Conservation (phyloP, 2,329 filamentous ascomycete species). For the Phoma sp. region DNA sequence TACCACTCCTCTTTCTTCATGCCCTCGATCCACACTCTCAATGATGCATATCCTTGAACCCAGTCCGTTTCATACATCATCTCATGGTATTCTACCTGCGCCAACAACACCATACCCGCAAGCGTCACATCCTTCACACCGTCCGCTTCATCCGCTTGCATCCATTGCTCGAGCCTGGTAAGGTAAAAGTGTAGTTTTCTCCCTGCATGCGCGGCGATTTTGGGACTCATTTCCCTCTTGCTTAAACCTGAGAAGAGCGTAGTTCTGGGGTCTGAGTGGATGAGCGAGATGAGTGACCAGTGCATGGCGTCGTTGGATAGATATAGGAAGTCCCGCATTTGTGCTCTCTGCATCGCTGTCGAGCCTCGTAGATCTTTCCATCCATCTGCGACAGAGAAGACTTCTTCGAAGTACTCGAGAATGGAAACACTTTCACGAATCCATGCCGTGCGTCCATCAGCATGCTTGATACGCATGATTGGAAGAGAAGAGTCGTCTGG, state of each 20-base stretch:
- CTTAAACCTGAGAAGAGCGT: conserved; percentile 18
- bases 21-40: conserved; percentile 16
- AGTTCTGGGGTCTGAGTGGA: conserved; percentile 16
- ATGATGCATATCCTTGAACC: conserved; percentile 21
- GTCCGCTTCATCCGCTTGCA: conserved; percentile 14
- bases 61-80: conserved; percentile 22
- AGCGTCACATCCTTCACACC: conserved; percentile 14
- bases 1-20: conserved; percentile 20
- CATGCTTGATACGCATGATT: conserved; percentile 16
- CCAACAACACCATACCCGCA: conserved; percentile 24
- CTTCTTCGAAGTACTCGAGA: conserved; percentile 23
- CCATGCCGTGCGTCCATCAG: conserved; percentile 1
- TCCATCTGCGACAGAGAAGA: conserved; percentile 8
- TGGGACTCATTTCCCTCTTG: not conserved
- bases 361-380: conserved; percentile 10
- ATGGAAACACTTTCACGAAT: conserved; percentile 22
- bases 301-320: conserved; percentile 15
- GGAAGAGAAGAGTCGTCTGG: conserved; percentile 20
- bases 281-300: conserved; percentile 1
- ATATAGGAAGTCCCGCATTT: conserved; percentile 16
- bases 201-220: conserved; percentile 12
- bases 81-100: conserved; percentile 19
- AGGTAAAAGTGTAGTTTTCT: conserved; percentile 4
- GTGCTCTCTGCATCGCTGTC: conserved; percentile 14
- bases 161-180: conserved; percentile 21